These are phyloP conservation scores for Rhodotorula sp. DNA, from an alignment of 1,284 basidiomycete species.

Conservation along the genomic window DNA sequence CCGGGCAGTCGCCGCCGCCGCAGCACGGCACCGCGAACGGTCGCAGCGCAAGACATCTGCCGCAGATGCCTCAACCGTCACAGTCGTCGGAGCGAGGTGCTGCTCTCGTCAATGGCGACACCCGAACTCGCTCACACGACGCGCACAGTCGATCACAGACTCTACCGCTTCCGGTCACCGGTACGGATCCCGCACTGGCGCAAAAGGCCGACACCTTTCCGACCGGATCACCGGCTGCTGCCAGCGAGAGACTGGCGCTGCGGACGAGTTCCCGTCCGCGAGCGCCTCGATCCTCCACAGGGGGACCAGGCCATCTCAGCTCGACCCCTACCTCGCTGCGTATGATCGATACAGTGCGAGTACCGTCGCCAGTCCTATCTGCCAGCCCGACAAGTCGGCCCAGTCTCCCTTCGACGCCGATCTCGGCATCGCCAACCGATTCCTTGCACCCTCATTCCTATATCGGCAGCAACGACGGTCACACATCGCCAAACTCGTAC, in stretches of 20 bases:
- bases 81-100: no score
- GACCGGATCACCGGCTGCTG: no score
- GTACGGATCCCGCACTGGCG: no score
- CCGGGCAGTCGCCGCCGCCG: neutral
- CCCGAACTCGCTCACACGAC: no score
- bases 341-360: neutral
- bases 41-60: neutral
- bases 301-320: neutral
- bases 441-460: neutral
- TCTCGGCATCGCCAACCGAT: neutral
- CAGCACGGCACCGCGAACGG: neutral
- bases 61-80: no score
- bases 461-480: neutral
- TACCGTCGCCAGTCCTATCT: neutral
- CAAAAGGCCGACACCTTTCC: no score
- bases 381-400: neutral
- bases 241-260: conserved; percentile 9
- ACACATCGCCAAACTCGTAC: neutral
- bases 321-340: neutral
- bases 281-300: neutral
- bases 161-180: no score
- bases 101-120: no score
- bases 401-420: neutral
- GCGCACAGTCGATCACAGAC: no score
- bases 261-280: conserved; percentile 20